Evolutionary conservation across 2,329 filamentous ascomycete genomes (phyloP).

Genomic region (Aspergillus uvarum): DNA sequence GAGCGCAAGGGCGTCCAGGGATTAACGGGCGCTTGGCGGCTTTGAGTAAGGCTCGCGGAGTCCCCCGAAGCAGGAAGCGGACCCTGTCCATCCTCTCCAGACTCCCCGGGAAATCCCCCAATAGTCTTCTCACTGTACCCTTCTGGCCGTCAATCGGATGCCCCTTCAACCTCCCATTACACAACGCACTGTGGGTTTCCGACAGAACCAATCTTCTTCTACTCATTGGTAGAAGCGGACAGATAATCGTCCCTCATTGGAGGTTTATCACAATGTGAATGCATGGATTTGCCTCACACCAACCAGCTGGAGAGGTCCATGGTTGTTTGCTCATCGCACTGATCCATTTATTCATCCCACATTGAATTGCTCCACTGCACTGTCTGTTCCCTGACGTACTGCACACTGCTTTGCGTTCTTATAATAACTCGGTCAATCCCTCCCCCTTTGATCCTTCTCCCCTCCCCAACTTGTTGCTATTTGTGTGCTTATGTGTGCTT

Average conservation of each 20-base stretch:
- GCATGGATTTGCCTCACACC: background rate
- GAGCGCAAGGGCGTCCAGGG: background rate
- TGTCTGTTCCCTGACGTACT: slow-evolving; percentile 1
- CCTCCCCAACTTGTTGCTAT: background rate
- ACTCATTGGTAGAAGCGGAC: background rate
- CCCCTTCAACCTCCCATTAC: background rate
- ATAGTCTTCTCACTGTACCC: too few relatives aligned
- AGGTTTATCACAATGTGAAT: background rate
- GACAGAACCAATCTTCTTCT: background rate
- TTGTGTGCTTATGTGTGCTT: background rate
- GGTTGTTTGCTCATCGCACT: background rate
- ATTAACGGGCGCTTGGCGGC: background rate
- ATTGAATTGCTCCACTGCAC: background rate
- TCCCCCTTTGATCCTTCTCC: background rate
- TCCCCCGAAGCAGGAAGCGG: background rate
- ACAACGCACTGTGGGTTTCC: background rate
- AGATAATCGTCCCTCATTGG: background rate
- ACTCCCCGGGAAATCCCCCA: background rate
- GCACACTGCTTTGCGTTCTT: slow-evolving; percentile 5
- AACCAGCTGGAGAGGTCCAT: background rate
- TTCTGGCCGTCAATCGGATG: background rate
- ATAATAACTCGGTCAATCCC: background rate
- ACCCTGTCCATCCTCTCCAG: background rate
- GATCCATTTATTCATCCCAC: background rate
- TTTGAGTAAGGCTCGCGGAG: background rate